These are phyloP conservation scores for Neurospora sp. DNA, from an alignment of 495 filamentous ascomycete genomes.

Conservation along the genomic window DNA sequence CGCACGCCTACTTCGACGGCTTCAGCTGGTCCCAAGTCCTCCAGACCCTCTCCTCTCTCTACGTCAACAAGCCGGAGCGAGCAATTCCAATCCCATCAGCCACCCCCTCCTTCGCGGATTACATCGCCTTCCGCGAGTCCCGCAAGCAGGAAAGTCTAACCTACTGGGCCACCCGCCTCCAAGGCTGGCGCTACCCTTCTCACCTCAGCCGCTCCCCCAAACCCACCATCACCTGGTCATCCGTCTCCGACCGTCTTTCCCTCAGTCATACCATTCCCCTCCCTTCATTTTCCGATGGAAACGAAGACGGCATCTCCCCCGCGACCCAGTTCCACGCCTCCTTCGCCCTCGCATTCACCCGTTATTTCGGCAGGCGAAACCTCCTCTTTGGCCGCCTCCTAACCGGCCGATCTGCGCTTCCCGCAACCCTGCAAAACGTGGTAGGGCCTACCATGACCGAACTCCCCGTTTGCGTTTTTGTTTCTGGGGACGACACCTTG, in stretches of 20 bases:
- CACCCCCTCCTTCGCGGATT: neutral
- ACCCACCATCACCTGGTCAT: neutral
- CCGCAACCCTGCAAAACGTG: neutral
- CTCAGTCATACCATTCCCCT: neutral
- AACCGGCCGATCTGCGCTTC: neutral
- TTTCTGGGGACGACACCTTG: neutral
- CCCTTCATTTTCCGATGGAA: neutral
- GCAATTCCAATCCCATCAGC: neutral
- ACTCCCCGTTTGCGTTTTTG: neutral
- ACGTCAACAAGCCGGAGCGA: constrained; percentile 29
- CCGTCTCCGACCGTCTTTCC: neutral
- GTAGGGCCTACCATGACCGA: neutral
- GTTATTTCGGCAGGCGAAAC: neutral
- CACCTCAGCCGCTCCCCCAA: neutral
- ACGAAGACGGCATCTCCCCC: neutral
- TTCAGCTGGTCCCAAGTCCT: constrained; percentile 51
- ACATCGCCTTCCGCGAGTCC: neutral
- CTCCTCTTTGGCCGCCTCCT: neutral
- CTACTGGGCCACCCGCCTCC: neutral
- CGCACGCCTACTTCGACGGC: constrained; percentile 61
- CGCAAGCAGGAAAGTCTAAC: neutral
- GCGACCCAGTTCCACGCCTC: neutral
- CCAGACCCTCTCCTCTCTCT: constrained; percentile 41
- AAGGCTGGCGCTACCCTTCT: neutral
- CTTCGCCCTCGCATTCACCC: neutral